Base-by-base conservation (phyloP, 345 rosid genomes). In the Mangifera indica region DNA sequence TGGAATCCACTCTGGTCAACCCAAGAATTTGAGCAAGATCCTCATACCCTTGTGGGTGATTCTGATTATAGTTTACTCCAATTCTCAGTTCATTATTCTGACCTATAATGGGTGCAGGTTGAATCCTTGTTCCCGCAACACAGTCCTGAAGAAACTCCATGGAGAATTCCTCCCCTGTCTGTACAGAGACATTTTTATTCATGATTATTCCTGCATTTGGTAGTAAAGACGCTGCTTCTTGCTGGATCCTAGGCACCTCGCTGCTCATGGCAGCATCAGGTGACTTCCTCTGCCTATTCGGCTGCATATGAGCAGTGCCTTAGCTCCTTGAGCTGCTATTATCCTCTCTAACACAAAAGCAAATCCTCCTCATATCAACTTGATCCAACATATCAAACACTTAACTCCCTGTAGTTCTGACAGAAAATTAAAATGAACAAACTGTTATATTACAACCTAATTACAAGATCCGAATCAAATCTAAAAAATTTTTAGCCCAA, bases 121-220 rank as follows among this genome's bases (percentile, higher is more conserved):
- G 73, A 67, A 74, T 61, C 59, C 82, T 75, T 57, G 81, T 75
- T 20, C 79, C 14, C 11, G 72, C 72, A 57, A 66, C 72, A 60
- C 78, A 76, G 59, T 87, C 93, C 74, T 80, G 84, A 17, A 83
- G 87, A 82, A 88, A 88, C 77, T 88, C 84, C 84, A 83, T 51
- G 17, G 92, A 78, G 59, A 88, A 88, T 82, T 84, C 87, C 76
- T 89, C 93, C 0, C 93, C 89, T 13, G 86, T 87, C 78, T 80
- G 89, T 70, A 85, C 73, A 40, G 89, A 85, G 26, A 86, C 78
- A 60, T 85, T 79, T 25, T 82, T 85, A 60, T 77, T 78, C 71
- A 66, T 77, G 29, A 74, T 71, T 32, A 69, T 77, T 68, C 80
- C 82, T 25, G 62, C 70, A 65, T 53, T 60, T 7, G 77, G 75